A percentile compares a stretch with the other conserved stretches of the same genome.
These are phyloP conservation scores for Calonectria pauciramosa DNA, from an alignment of 2,329 filamentous ascomycete genomes.

Conservation along the genomic window DNA sequence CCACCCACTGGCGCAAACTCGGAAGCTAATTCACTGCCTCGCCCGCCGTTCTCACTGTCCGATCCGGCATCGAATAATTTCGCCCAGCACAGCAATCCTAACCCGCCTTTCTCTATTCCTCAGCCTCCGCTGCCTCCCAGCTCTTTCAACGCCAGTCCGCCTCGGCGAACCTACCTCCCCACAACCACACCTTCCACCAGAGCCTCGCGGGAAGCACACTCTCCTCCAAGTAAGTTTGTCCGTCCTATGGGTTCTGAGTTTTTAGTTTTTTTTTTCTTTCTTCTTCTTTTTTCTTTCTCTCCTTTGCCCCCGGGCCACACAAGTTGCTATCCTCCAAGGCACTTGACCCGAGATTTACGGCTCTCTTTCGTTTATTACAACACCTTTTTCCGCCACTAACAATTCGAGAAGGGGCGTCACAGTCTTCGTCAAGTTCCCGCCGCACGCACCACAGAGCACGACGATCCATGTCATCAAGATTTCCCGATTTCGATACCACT, in stretches of 20 bases:
- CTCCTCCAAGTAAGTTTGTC: slow-evolving; percentile 39
- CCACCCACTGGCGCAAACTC: slow-evolving; percentile 33
- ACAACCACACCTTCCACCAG: slow-evolving; percentile 35
- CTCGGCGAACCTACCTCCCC: slow-evolving; percentile 34
- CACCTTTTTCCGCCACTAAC: slow-evolving; percentile 22
- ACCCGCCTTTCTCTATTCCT: slow-evolving; percentile 29
- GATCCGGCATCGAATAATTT: slow-evolving; percentile 37
- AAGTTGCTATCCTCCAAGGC: slow-evolving; percentile 12
- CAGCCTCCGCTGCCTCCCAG: slow-evolving; percentile 33
- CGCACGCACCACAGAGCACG: slow-evolving; percentile 45
- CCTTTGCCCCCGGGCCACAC: neutral
- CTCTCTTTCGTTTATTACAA: neutral
- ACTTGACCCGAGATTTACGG: slow-evolving; percentile 11
- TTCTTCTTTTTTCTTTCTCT: neutral
- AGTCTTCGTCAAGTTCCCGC: slow-evolving; percentile 43
- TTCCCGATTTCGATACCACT: slow-evolving; percentile 38
- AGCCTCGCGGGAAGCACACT: slow-evolving; percentile 34
- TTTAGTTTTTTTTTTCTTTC: neutral
- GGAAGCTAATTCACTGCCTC: slow-evolving; percentile 41
- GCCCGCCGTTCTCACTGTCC: slow-evolving; percentile 32
- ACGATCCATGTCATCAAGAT: slow-evolving; percentile 42
- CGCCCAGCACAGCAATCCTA: slow-evolving; percentile 33
- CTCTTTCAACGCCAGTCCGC: slow-evolving; percentile 28
- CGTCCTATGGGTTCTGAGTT: neutral
- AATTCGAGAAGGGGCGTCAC: slow-evolving; percentile 35